phyloP scores from a whole-genome alignment of 352 stramenopile genomes.

The Globisporangium perplexum region DNA sequence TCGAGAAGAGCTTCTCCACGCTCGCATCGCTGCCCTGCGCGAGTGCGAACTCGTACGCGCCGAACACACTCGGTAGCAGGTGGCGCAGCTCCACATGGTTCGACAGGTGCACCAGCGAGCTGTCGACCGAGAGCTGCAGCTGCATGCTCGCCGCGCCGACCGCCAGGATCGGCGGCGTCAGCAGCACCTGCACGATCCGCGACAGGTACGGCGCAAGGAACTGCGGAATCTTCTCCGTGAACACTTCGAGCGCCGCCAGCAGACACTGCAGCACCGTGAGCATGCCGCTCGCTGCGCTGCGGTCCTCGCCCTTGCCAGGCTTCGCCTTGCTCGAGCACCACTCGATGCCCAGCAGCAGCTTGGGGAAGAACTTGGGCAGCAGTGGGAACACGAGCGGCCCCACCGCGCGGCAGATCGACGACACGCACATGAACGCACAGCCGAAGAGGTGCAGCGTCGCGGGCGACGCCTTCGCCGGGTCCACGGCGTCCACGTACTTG shows the following conservation, averaged over 20 bases:
- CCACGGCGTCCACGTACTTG: conserved; percentile 53
- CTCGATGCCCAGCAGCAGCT: conserved; percentile 55
- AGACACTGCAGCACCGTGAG: conserved; percentile 71
- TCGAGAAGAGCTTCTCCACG: conserved; percentile 60
- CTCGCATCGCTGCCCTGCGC: conserved; percentile 38
- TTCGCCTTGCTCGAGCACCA: conserved; percentile 33
- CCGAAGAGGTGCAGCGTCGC: conserved; percentile 73
- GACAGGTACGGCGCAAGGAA: conserved; percentile 78
- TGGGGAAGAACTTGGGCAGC: conserved; percentile 78
- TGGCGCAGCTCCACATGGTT: conserved; percentile 73
- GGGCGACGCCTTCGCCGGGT: conserved; percentile 34
- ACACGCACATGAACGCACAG: conserved; percentile 78
- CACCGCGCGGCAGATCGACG: conserved; percentile 63
- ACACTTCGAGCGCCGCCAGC: conserved; percentile 67
- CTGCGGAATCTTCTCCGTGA: conserved; percentile 79
- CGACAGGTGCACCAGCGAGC: conserved; percentile 55
- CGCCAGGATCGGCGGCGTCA: conserved; percentile 45
- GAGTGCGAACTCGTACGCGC: conserved; percentile 62
- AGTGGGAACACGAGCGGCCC: conserved; percentile 74
- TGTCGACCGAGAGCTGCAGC: conserved; percentile 57
- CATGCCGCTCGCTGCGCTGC: conserved; percentile 16
- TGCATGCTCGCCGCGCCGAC: conserved; percentile 17
- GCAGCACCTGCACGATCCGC: conserved; percentile 49
- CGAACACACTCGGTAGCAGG: conserved; percentile 62
- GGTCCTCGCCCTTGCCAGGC: conserved; percentile 19